Evolutionary conservation across 1,139 yeast species (phyloP), one percentile per base, ranked within the genome.

Genomic region (Kurtzmaniella quercitrusa): DNA sequence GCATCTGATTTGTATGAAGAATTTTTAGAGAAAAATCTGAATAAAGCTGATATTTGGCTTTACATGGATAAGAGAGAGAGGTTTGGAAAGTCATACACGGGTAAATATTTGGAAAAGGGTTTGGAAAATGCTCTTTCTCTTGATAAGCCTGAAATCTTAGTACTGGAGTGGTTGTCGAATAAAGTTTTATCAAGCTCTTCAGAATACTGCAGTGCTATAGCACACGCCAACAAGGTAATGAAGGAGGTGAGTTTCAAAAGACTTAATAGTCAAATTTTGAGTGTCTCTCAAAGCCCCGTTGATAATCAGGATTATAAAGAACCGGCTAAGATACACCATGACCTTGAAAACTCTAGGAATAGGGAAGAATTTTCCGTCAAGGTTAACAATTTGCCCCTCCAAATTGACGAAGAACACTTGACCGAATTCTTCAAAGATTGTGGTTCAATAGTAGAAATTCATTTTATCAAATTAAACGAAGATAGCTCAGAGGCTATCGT

Each of bases 281-380:
- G 9, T n/a, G 21, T 8, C 12, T 9, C 15, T 17, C 20, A 17
- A 33, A 9, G 12, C 7, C 4, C 8, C 3, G 36, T 34, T 3
- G 15, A 30, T 15, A 23, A 36, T 12, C 9, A 5, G 6, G 37
- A 38, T 16, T 40, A 40, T 17, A 15, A 6, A 38, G 30, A 26
- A 9, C 30, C n/a, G 9, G 9, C 9, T 6, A 44, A 42, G 32
- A 45, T 44, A 43, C 42, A 35, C 20, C 30, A 12, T 9, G 9
- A 4, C n/a, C 36, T 38, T 32, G 42, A 47, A 4, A 45, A 51
- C 1, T 42, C 45, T 22, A 63, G 89, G 47, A 80, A 81, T 45
- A 66, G 93, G 44, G 93, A 84, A 55, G 66, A 73, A 35, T 63
- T 65, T 15, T 66, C 83, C 0, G 68, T 84, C 0, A 66, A 76